A percentile compares a stretch with the other conserved stretches of the same genome.
These are phyloP conservation scores for Pseudocercospora cruenta DNA, from an alignment of 2,329 filamentous ascomycete species.

Conservation along the genomic window DNA sequence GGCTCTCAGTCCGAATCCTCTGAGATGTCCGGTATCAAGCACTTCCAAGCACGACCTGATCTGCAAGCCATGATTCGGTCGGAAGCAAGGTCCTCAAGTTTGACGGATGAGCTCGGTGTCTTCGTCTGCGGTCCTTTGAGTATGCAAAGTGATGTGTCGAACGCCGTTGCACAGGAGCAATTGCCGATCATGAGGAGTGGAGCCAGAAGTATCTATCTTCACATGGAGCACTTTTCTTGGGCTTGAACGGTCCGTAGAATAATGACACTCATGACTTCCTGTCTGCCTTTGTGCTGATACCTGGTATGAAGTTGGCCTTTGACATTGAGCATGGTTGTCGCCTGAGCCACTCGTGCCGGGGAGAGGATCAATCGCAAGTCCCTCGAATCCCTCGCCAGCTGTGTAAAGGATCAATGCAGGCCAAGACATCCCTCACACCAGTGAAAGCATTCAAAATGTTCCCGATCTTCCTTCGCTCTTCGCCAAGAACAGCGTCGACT, in stretches of 20 bases:
- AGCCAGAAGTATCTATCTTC: conserved; percentile 46
- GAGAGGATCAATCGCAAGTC: neutral
- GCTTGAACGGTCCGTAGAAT: conserved; percentile 26
- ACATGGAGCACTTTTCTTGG: conserved; percentile 54
- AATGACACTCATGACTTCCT: neutral
- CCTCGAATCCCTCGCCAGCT: neutral
- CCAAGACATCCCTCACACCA: neutral
- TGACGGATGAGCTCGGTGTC: conserved; percentile 35
- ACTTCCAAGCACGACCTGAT: conserved; percentile 40
- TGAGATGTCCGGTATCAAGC: conserved; percentile 2
- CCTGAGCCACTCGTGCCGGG: too few species aligned
- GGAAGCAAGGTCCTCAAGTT: conserved; percentile 19
- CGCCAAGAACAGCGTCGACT: neutral
- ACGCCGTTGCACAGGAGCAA: conserved; percentile 52
- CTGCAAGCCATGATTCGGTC: conserved; percentile 36
- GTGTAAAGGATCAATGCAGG: neutral
- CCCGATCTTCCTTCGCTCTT: too few species aligned
- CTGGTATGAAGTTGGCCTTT: neutral
- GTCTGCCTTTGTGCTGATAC: neutral
- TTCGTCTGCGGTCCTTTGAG: conserved; percentile 51
- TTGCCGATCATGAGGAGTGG: conserved; percentile 40
- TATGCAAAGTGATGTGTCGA: conserved; percentile 54
- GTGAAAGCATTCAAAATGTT: too few species aligned
- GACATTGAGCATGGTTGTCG: too few species aligned
- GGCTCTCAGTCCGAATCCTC: conserved; percentile 6